These are phyloP conservation scores for Camelina hispida DNA, from an alignment of 345 rosid species.

Conservation along the genomic window DNA sequence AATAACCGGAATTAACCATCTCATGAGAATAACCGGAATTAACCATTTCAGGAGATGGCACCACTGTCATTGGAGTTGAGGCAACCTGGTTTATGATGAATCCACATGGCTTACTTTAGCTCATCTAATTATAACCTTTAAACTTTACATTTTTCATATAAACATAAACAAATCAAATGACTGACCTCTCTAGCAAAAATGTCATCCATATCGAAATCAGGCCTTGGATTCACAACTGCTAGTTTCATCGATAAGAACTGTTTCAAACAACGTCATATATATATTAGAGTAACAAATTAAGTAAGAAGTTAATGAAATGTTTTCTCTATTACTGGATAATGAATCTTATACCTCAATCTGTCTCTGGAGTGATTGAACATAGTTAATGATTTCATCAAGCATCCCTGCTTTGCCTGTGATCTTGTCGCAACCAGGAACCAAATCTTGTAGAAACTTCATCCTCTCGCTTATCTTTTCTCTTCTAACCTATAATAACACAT, in stretches of 20 bases:
- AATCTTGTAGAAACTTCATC: constrained; percentile 95
- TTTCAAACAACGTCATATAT: constrained; percentile 43
- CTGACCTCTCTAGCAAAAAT: constrained; percentile 83
- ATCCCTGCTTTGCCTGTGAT: constrained; percentile 98
- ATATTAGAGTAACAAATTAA: constrained; percentile 23
- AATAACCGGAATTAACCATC: constrained; percentile 45
- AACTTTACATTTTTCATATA: background rate
- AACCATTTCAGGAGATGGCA: constrained; percentile 46
- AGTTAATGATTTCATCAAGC: constrained; percentile 99
- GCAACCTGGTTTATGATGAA: constrained; percentile 30
- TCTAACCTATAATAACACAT: constrained; percentile 61
- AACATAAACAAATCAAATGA: constrained; percentile 3
- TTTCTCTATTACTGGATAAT: too few species aligned
- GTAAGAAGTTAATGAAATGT: too few species aligned
- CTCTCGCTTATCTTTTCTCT: constrained; percentile 98
- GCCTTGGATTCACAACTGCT: constrained; percentile 81
- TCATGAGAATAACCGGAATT: constrained; percentile 37
- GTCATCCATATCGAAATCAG: constrained; percentile 76
- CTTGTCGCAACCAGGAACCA: constrained; percentile 97
- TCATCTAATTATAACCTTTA: background rate
- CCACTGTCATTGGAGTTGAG: constrained; percentile 45
- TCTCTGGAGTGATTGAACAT: constrained; percentile 93
- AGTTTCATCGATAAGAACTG: constrained; percentile 99
- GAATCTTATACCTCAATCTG: constrained; percentile 80
- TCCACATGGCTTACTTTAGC: constrained; percentile 13